These are phyloP conservation scores for Penicillium oxalicum DNA, from an alignment of 2,329 filamentous ascomycete genomes.

Conservation along the genomic window DNA sequence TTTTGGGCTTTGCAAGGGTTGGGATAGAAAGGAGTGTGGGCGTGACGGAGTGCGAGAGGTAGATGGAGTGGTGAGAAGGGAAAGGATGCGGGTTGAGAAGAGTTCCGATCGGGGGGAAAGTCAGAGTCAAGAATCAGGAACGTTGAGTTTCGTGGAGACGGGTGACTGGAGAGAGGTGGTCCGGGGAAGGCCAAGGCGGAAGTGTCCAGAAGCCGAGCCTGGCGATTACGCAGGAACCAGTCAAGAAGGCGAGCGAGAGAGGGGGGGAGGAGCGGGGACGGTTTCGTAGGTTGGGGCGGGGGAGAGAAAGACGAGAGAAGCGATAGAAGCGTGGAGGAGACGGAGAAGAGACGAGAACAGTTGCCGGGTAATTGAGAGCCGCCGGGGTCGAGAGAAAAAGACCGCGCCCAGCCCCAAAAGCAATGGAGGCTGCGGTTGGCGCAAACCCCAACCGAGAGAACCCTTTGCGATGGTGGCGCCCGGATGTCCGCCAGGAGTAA, in stretches of 20 bases:
- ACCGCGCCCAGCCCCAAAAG: too few relatives aligned
- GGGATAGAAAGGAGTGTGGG: conserved; percentile 14
- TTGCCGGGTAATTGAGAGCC: too few relatives aligned
- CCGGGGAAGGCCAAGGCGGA: conserved; percentile 15
- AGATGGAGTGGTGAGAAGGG: conserved; percentile 13
- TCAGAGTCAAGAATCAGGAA: conserved; percentile 11
- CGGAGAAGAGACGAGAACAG: too few relatives aligned
- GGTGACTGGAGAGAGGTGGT: background rate
- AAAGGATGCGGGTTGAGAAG: conserved; percentile 3
- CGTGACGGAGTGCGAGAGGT: conserved; percentile 12
- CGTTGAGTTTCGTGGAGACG: conserved; percentile 13
- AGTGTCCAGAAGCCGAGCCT: conserved; percentile 6
- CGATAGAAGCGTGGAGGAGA: background rate
- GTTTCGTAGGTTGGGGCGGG: background rate
- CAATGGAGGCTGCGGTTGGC: too few relatives aligned
- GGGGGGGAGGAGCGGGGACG: background rate
- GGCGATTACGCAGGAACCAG: conserved; percentile 10
- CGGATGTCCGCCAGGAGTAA: too few relatives aligned
- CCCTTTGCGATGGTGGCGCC: too few relatives aligned
- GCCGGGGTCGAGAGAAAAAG: too few relatives aligned
- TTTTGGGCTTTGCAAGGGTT: too few relatives aligned
- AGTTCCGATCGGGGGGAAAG: conserved; percentile 12
- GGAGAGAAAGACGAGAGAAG: background rate
- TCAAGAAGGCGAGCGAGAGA: conserved; percentile 9
- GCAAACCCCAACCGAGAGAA: too few relatives aligned